Evolutionary conservation across 805 yeast genomes (phyloP), one percentile per base, ranked within the genome.

Genomic region (Kurtzmaniella fragi): DNA sequence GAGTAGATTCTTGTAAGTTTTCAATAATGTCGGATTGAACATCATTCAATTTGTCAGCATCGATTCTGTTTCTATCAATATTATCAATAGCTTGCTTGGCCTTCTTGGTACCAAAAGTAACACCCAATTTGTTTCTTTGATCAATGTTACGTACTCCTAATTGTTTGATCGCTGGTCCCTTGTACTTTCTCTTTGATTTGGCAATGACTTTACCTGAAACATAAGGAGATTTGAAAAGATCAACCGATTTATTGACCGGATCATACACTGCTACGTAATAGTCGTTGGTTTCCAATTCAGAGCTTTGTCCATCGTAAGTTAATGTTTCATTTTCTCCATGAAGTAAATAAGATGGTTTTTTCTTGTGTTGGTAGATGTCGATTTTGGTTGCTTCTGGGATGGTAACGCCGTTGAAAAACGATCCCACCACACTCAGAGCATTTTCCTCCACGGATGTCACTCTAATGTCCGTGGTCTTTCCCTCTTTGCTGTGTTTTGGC

Each of bases 81-180:
- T 83, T 91, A 37, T 77, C 67, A 53, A 93, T 84, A 28, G 95
- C 95, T 51, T 87, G 84, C 68, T 88, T 91, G 45, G 97, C 97
- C 67, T 81, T 90, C 67, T 86, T 90, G 42, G 99, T 91, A 73
- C 99, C 99, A 52, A 93, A 93, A 2, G 93, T 95, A 63, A 88
- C 91, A 55, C 99, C 99, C 55, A 93, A 73, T 2, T 87, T 84
- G 41, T 78, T 85, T 59, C 97, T 77, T 63, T 86, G 87, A 13
- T 71, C 66, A 42, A 74, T 67, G 50, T 73, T 63, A 44, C 67
- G 63, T 29, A 66, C 64, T 27, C 75, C 76, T 7, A 66, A 62
- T 57, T 78, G 84, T 62, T 75, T 78, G 41, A 86, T 71, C 17
- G 70, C 61, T 16, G 93, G 93, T 5, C 87, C 85, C 34, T 67